Base-by-base conservation (phyloP, 2,329 filamentous ascomycete species). In the Claviceps monticola region DNA sequence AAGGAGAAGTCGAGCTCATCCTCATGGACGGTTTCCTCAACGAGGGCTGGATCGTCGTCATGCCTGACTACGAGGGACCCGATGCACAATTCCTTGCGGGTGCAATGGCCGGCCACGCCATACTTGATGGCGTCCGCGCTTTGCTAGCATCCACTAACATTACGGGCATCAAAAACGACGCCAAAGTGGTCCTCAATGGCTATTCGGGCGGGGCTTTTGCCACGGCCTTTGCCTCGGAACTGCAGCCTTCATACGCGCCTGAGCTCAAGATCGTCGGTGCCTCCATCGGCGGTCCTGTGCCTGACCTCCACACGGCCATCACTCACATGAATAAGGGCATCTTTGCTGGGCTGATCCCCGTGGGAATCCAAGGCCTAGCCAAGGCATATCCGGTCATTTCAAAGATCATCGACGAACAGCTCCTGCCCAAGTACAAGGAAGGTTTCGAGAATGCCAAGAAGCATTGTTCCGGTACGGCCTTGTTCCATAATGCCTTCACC, bases 1-100 rank as follows among this genome's bases (percentile, higher is more conserved):
- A 53, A 1, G 58, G 54, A 6, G 53, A 60, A 44, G 9, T 50
- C 6, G 58, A 62, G 54, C 41, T 61, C 0, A 46, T 63, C 8
- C 46, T 62, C 7, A 54, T 60, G 2, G 54, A 61, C n/a, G 49
- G 52, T 1, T 56, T 55, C 2, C 67, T 78, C 2, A 62, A 61
- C 5, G 52, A 65, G 56, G 73, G 74, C 6, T 76, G 72, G 72
- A 62, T 71, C n/a, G 70, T 78, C n/a, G 70, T 67, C 16, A 58
- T 72, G 64, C 72, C 74, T 0, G 75, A 78, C 55, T 71, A 67
- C 49, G 66, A 73, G 49, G 71, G 72, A 0, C 69, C 69, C 2
- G 58, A 62, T 9, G 71, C 68, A 1, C 64, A 69, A 1, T 76
- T 70, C 55, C 59, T 66, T 1, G 67, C 68, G 3, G 69, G 68